Base-by-base conservation (phyloP, 1,284 basidiomycete genomes). In the Tylopilus sp. region DNA sequence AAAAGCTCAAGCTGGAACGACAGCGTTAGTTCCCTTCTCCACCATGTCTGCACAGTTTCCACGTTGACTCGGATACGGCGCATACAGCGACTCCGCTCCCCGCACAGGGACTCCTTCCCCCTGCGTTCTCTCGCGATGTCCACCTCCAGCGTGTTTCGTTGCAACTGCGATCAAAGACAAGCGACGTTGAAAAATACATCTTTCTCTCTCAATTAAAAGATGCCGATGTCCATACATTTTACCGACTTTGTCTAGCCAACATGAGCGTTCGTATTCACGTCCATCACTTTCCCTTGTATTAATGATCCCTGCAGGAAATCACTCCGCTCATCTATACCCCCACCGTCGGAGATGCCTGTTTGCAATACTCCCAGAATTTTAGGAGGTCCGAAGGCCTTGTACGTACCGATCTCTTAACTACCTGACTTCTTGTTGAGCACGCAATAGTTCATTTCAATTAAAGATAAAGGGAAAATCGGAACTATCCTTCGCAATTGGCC, bases 281-380 rank as follows among this genome's bases (percentile, higher is more conserved):
- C 1, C 3, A 30, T 2, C 13, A 10, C 23, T 5, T 39, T 19
- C 12, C 9, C 19, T 15, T 18, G 9, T 37, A 4, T 16, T 44
- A 9, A 36, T 15, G 11, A 29, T 40, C 25, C 16, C 21, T 9
- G 2, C 52, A 75, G 69, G 86, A 90, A 67, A 75, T 89, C 55
- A 87, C 90, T 19, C 86, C 92, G 37, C 74, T 95, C 55, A 92
- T 95, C 54, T 97, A 97, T 70, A 97, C 95, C 0, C 94, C 94
- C 0, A 85, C 83, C 35, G 92, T 97, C 38, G 95, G 94, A 35
- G 90, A 94, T 62, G 92, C 91, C 1, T 96, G 92, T 69, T 71
- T 92, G 56, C 86, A 91, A 61, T 92, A 83, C 71, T 88, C 85
- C 11, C 80, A 86, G 55, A 92, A 88, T 60, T 95, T 86, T 70